phyloP scores from a whole-genome alignment of 768 basidiomycete species.

The Porphyrellus cyaneotinctus region DNA sequence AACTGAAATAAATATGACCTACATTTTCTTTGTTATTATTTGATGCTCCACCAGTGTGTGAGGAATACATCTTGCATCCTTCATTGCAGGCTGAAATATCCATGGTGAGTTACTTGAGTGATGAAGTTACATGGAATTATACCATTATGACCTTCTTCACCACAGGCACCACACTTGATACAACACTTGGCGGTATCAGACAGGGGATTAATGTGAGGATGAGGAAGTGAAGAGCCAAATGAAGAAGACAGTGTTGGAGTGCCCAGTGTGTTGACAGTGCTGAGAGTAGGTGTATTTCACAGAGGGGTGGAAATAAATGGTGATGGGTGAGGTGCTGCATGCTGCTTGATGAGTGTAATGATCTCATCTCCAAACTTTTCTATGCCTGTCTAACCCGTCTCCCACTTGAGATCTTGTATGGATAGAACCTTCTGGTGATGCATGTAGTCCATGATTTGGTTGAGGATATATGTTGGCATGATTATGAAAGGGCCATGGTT shows the following conservation, averaged over 20 bases:
- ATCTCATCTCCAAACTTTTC: neutral
- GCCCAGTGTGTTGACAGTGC: too few relatives aligned
- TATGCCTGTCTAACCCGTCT: neutral
- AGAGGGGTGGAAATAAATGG: neutral
- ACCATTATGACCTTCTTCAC: neutral
- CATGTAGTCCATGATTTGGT: neutral
- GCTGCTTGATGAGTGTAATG: neutral
- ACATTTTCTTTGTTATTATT: too few relatives aligned
- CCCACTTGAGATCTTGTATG: neutral
- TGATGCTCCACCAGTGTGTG: too few relatives aligned
- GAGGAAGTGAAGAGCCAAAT: too few relatives aligned
- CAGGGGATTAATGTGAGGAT: too few relatives aligned
- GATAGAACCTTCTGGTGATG: neutral
- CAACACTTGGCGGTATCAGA: neutral
- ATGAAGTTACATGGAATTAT: too few relatives aligned
- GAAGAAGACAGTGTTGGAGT: too few relatives aligned
- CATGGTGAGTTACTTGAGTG: too few relatives aligned
- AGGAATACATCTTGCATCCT: too few relatives aligned
- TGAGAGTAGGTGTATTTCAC: too few relatives aligned
- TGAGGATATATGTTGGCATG: neutral
- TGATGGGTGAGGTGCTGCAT: neutral
- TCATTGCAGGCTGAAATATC: too few relatives aligned
- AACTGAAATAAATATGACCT: neutral
- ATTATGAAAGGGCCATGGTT: neutral
- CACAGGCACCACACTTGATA: neutral